Evolutionary conservation across 495 filamentous ascomycete genomes (phyloP).

Genomic region (Immersiella caudata): DNA sequence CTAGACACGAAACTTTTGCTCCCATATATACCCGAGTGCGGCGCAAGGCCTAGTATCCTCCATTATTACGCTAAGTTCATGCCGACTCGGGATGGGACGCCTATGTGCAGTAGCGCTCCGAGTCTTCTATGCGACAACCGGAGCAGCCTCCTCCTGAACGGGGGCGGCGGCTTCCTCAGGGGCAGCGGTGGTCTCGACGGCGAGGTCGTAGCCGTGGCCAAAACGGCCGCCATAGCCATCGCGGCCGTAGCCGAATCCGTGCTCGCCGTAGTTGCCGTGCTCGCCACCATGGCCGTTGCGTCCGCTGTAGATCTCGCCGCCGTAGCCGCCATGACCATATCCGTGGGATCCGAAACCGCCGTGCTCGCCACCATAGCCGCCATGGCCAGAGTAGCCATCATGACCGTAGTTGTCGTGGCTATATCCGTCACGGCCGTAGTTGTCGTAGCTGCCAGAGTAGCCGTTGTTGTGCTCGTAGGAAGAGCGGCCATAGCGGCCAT

Average conservation of each 20-base stretch:
- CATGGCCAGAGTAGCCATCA: constrained; percentile 8
- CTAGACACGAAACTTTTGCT: background rate
- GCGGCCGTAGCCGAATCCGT: background rate
- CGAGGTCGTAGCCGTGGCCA: constrained; percentile 6
- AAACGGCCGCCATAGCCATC: background rate
- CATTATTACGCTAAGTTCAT: background rate
- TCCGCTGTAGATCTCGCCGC: background rate
- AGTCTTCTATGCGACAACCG: background rate
- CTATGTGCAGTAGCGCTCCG: background rate
- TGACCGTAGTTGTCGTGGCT: background rate
- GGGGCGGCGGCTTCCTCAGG: background rate
- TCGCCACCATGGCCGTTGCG: background rate
- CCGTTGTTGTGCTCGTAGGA: background rate
- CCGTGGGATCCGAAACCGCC: background rate
- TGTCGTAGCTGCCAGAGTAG: background rate
- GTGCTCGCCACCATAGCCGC: background rate
- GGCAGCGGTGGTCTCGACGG: background rate
- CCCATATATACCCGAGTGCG: background rate
- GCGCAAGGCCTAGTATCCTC: background rate
- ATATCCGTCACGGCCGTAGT: background rate
- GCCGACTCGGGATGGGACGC: background rate
- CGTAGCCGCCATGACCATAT: background rate
- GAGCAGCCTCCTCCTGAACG: background rate
- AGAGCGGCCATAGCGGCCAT: background rate
- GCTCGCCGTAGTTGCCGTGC: background rate